Conservation (phyloP, 2,329 filamentous ascomycete species). For the Ceratocystis variospora region DNA sequence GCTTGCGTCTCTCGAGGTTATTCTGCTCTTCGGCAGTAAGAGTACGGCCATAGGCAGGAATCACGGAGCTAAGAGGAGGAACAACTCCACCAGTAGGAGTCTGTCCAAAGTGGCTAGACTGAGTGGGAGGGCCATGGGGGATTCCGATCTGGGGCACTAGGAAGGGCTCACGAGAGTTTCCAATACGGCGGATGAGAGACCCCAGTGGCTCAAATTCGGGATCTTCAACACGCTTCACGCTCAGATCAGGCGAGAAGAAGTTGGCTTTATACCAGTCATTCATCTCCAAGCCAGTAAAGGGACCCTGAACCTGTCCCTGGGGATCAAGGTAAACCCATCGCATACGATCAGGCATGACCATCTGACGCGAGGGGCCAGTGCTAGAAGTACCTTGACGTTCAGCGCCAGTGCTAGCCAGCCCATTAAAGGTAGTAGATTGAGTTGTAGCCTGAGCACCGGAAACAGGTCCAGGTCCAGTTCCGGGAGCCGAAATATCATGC, state of each 20-base stretch:
- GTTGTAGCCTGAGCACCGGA: constrained; percentile 1
- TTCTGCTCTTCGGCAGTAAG: constrained; percentile 97
- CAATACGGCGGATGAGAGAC: constrained; percentile 86
- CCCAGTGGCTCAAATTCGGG: constrained; percentile 87
- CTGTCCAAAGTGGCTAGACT: constrained; percentile 36
- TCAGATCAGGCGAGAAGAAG: constrained; percentile 87
- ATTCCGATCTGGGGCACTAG: constrained; percentile 94
- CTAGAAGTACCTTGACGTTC: constrained; percentile 32
- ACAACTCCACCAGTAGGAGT: constrained; percentile 49
- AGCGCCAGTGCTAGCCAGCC: constrained; percentile 21
- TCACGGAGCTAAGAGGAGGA: constrained; percentile 82
- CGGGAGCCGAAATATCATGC: constrained; percentile 21
- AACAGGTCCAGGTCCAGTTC: constrained; percentile 12
- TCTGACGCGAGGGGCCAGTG: constrained; percentile 63
- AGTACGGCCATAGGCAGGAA: constrained; percentile 92
- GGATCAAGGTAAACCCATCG: constrained; percentile 97
- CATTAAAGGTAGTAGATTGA: constrained; percentile 7
- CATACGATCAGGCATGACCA: constrained; percentile 99
- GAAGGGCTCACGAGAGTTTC: constrained; percentile 94
- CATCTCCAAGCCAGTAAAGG: constrained; percentile 95
- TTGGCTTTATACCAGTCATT: constrained; percentile 99
- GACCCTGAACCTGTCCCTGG: constrained; percentile 80
- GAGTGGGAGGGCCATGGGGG: constrained; percentile 62
- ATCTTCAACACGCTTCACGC: constrained; percentile 92
- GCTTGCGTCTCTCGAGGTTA: constrained; percentile 86